Evolutionary conservation across 2,329 filamentous ascomycete species (phyloP), one percentile per base, ranked within the genome.

Genomic region (Fusarium tupiense): DNA sequence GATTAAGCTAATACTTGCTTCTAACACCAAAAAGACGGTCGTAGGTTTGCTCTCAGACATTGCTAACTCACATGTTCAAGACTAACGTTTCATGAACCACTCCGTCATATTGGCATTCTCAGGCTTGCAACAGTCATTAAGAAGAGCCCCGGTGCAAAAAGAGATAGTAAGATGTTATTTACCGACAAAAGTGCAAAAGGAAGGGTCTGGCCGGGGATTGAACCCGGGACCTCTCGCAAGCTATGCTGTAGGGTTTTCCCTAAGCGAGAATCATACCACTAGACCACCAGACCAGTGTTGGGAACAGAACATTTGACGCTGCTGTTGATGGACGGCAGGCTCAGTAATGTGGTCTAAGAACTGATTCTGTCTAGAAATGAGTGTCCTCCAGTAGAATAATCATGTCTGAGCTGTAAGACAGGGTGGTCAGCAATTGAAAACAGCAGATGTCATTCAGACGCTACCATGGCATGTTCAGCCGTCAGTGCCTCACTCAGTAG

Each of bases 241-340:
- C 75, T 62, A 47, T 73, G 80, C 81, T 80, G 57, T 74, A 80
- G 82, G 82, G 81, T 83, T 72, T 78, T 81, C 89, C 89, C 89
- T 91, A 91, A 91, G 89, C 89, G 88, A 90, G 89, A 91, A 91
- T 91, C 88, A 91, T 91, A 91, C 89, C 89, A 87, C 89, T 90
- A 90, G 88, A 89, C 88, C 87, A 90, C 82, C 84, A 84, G 84
- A 84, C 84, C 84, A 44, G 63, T 20, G 26, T 54, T 63, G 11
- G 11, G 6, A 35, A 52, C 44, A 57, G 24, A 49, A 24, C 63
- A 43, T 26, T 53, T 29, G 29, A 24, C 38, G 56, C 17, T 54
- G 26, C 59, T 58, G 44, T 47, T 60, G 29, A 49, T 72, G 64
- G 53, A 49, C 26, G 29, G 12, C 35, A 17, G 3, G 3, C 4